phyloP scores from a whole-genome alignment of 2,329 filamentous ascomycete species.

The Diplodia scrobiculata region DNA sequence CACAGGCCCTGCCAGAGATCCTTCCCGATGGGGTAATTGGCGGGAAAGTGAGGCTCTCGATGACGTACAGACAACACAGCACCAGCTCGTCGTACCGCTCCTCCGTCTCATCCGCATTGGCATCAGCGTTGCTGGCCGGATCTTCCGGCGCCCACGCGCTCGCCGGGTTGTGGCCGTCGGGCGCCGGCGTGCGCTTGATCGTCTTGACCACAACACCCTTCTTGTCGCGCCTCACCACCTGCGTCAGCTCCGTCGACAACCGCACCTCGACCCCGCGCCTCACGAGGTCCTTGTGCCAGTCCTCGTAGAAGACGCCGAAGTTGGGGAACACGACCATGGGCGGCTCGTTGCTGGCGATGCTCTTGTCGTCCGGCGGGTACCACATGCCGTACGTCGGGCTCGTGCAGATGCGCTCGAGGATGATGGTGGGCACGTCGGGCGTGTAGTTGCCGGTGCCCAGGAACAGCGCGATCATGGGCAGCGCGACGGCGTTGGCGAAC shows the following conservation, averaged over 20 bases:
- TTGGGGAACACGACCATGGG: constrained; percentile 66
- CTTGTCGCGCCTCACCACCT: constrained; percentile 56
- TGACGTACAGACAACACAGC: constrained; percentile 58
- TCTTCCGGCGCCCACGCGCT: constrained; percentile 48
- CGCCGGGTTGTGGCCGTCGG: constrained; percentile 51
- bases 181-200: constrained; percentile 48
- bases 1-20: background rate
- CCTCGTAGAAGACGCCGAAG: constrained; percentile 62
- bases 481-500: constrained; percentile 70
- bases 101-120: constrained; percentile 47
- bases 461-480: constrained; percentile 72
- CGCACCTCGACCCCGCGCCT: constrained; percentile 60
- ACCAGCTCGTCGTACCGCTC: constrained; percentile 67
- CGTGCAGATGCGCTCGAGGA: constrained; percentile 58
- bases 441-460: constrained; percentile 75
- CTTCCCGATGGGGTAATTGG: background rate
- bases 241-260: constrained; percentile 59
- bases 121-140: constrained; percentile 45
- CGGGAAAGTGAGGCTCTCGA: background rate
- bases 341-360: constrained; percentile 55
- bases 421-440: constrained; percentile 68
- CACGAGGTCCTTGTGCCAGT: constrained; percentile 59
- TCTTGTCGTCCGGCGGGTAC: constrained; percentile 55
- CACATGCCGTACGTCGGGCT: constrained; percentile 62
- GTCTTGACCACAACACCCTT: constrained; percentile 55